Evolutionary conservation across 352 stramenopile species (phyloP).

Genomic region (Saprolegnia diclina): DNA sequence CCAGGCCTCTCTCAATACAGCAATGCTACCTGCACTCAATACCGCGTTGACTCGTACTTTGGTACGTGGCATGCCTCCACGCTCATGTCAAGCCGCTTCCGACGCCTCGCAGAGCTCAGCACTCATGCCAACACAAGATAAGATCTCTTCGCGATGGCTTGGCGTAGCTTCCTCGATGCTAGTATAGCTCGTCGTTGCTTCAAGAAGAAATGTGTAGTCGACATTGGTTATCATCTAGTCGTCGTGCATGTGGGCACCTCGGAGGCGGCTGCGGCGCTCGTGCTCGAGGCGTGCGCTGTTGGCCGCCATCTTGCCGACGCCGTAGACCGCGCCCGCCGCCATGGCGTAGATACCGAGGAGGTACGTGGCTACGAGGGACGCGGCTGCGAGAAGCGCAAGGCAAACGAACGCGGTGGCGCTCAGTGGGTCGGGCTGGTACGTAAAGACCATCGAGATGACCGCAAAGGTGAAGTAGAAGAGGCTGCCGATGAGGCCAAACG

Average conservation of each 20-base stretch:
- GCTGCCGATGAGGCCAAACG: slow-evolving; percentile 68
- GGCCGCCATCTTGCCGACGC: slow-evolving; percentile 67
- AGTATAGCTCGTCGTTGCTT: too few relatives aligned
- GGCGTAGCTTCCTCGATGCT: too few relatives aligned
- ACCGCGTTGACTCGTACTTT: too few relatives aligned
- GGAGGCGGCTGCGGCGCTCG: slow-evolving; percentile 53
- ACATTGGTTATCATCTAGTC: too few relatives aligned
- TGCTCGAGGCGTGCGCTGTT: slow-evolving; percentile 72
- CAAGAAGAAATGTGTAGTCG: too few relatives aligned
- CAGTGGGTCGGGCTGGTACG: slow-evolving; percentile 76
- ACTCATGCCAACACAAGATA: too few relatives aligned
- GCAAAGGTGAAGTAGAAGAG: slow-evolving; percentile 85
- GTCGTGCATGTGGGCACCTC: slow-evolving; percentile 19
- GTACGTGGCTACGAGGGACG: slow-evolving; percentile 80
- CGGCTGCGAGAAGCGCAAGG: slow-evolving; percentile 61
- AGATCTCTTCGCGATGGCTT: too few relatives aligned
- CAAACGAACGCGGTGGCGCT: slow-evolving; percentile 69
- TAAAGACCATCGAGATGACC: slow-evolving; percentile 73
- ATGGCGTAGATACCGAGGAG: slow-evolving; percentile 82
- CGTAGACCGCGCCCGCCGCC: slow-evolving; percentile 72
- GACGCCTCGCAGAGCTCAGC: too few relatives aligned
- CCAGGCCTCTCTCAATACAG: too few relatives aligned
- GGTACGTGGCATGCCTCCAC: too few relatives aligned
- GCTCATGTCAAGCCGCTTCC: too few relatives aligned
- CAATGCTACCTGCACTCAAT: too few relatives aligned